Evolutionary conservation across 108 stramenopile species (phyloP).

Genomic region (Aureococcus anophagefferens): DNA sequence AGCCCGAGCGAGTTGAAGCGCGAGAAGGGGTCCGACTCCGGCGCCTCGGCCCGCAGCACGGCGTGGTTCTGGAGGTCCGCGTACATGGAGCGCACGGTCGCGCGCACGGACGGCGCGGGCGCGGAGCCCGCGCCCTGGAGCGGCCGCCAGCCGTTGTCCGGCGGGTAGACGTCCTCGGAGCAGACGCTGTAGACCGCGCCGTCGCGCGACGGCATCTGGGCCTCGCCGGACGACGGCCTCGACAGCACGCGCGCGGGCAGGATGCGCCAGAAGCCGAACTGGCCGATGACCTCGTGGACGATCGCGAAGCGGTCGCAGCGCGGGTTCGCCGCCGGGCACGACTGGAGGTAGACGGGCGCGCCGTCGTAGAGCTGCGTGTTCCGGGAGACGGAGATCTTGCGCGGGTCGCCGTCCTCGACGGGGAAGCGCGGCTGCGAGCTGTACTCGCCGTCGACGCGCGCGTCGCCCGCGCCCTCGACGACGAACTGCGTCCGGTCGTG

Average conservation of each 20-base stretch:
- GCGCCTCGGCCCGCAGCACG: too few species aligned
- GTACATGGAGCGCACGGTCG: too few species aligned
- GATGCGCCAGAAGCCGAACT: background rate
- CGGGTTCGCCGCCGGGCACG: background rate
- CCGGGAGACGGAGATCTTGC: too few species aligned
- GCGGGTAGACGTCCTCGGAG: background rate
- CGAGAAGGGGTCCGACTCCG: too few species aligned
- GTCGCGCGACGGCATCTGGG: background rate
- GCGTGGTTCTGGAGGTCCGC: too few species aligned
- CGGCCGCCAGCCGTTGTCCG: background rate
- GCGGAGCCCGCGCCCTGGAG: background rate
- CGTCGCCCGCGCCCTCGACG: background rate
- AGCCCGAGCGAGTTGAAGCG: too few species aligned
- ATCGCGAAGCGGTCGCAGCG: background rate
- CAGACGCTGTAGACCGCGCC: background rate
- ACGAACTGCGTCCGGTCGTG: background rate
- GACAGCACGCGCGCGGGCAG: background rate
- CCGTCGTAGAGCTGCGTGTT: background rate
- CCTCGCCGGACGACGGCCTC: too few species aligned
- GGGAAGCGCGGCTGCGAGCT: background rate
- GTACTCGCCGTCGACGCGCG: background rate
- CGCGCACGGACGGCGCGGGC: too few species aligned
- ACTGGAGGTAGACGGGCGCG: background rate
- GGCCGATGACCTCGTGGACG: background rate
- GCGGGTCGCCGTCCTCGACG: background rate